These are phyloP conservation scores for Beauveria asiatica DNA, from an alignment of 2,329 filamentous ascomycete species.

Conservation along the genomic window DNA sequence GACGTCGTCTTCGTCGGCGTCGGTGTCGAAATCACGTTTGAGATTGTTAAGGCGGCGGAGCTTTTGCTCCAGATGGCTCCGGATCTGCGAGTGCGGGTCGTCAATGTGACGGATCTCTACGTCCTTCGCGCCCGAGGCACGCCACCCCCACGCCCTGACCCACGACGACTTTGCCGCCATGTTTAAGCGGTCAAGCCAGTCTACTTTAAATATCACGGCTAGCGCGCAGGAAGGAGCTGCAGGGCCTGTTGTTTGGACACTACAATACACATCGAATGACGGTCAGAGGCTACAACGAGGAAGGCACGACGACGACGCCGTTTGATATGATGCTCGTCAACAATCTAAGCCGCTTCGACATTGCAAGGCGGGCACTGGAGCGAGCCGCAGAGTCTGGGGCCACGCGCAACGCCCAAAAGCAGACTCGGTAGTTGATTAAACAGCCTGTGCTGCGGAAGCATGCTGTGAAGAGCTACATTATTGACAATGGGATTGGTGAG, in stretches of 20 bases:
- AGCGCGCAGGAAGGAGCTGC: slow-evolving; percentile 52
- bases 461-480: not conserved
- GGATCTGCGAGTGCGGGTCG: slow-evolving; percentile 46
- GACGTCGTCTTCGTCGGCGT: slow-evolving; percentile 58
- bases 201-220: slow-evolving; percentile 62
- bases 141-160: slow-evolving; percentile 51
- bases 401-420: not conserved
- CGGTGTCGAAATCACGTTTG: slow-evolving; percentile 57
- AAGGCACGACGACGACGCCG: slow-evolving; percentile 58
- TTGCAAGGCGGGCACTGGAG: slow-evolving; percentile 45
- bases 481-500: not conserved
- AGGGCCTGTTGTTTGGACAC: slow-evolving; percentile 53
- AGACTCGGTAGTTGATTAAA: not conserved
- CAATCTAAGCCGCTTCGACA: slow-evolving; percentile 49
- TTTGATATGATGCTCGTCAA: slow-evolving; percentile 65
- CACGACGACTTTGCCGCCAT: slow-evolving; percentile 43
- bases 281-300: slow-evolving; percentile 54
- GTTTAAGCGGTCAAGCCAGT: slow-evolving; percentile 48
- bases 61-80: slow-evolving; percentile 43
- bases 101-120: slow-evolving; percentile 61
- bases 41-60: slow-evolving; percentile 52
- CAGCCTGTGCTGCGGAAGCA: not conserved
- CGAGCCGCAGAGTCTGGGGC: slow-evolving; percentile 29
- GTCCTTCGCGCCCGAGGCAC: slow-evolving; percentile 48
- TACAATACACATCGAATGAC: slow-evolving; percentile 41